Conservation (phyloP, 768 basidiomycete species). For the Tulasnella sp. region DNA sequence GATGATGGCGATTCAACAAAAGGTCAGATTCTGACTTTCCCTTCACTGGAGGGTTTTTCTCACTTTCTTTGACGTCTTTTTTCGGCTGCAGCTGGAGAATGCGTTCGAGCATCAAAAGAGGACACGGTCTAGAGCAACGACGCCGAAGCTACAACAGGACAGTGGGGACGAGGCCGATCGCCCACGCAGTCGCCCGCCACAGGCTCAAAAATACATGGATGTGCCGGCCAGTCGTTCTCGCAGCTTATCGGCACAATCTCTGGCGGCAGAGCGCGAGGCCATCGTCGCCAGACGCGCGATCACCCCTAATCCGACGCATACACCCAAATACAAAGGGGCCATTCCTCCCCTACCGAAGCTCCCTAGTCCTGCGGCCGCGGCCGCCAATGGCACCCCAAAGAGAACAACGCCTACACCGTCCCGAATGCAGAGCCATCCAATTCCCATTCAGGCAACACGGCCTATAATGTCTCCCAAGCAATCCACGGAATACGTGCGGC, state of each 20-base stretch:
- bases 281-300: slow-evolving; percentile 9
- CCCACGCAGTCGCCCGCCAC: no score
- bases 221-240: background rate
- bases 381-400: background rate
- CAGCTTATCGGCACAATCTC: background rate
- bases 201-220: no score
- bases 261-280: slow-evolving; percentile 1
- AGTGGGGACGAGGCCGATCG: background rate
- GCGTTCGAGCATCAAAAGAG: slow-evolving; percentile 6
- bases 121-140: background rate
- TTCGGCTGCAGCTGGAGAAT: background rate
- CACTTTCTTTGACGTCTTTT: background rate
- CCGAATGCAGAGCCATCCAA: slow-evolving; percentile 26
- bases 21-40: slow-evolving; percentile 39
- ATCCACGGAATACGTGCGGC: slow-evolving; percentile 14
- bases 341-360: slow-evolving; percentile 10
- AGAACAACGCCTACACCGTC: slow-evolving; percentile 13
- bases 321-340: slow-evolving; percentile 19
- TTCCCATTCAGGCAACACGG: slow-evolving; percentile 28
- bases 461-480: slow-evolving; percentile 22
- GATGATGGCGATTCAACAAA: slow-evolving; percentile 80
- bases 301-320: slow-evolving; percentile 26
- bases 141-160: background rate
- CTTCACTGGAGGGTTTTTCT: background rate
- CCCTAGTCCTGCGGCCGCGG: background rate